phyloP scores from a whole-genome alignment of 73 alveolate species.

The Uronychia setigera region DNA sequence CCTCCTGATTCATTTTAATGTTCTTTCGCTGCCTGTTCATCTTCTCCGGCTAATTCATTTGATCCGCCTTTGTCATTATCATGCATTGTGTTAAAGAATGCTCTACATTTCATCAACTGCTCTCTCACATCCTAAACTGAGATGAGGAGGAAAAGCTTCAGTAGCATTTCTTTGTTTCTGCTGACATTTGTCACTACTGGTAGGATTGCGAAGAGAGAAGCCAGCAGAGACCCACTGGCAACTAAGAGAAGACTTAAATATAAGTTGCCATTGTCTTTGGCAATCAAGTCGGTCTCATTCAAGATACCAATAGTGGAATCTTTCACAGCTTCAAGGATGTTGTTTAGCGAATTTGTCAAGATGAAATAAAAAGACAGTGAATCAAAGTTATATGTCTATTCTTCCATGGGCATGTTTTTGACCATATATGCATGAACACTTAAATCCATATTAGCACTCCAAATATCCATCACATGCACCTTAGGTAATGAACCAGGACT shows the following conservation, averaged over 20 bases:
- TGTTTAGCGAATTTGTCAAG: constrained; percentile 28
- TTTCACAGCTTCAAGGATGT: constrained; percentile 25
- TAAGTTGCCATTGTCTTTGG: constrained; percentile 11
- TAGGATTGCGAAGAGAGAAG: constrained; percentile 34
- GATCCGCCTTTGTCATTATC: constrained; percentile 45
- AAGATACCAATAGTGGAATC: constrained; percentile 32
- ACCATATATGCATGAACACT: constrained; percentile 40
- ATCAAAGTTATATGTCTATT: constrained; percentile 2
- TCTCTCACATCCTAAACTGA: constrained; percentile 40
- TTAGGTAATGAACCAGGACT: constrained; percentile 40
- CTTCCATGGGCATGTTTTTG: constrained; percentile 34
- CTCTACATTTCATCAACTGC: constrained; percentile 44
- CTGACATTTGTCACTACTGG: constrained; percentile 52
- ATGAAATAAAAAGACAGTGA: constrained; percentile 26
- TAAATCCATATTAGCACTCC: constrained; percentile 45
- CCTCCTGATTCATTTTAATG: constrained; percentile 27
- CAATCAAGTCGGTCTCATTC: constrained; percentile 40
- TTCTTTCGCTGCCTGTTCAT: constrained; percentile 4
- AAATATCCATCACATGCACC: constrained; percentile 35
- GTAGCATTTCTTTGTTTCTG: constrained; percentile 48
- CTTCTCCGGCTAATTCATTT: constrained; percentile 30
- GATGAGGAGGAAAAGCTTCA: constrained; percentile 32
- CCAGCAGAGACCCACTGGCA: constrained; percentile 39
- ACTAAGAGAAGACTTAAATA: constrained; percentile 25
- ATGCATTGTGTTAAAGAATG: constrained; percentile 51